These are phyloP conservation scores for Rhizophora mangle DNA, from an alignment of 345 rosid species.

Conservation along the genomic window DNA sequence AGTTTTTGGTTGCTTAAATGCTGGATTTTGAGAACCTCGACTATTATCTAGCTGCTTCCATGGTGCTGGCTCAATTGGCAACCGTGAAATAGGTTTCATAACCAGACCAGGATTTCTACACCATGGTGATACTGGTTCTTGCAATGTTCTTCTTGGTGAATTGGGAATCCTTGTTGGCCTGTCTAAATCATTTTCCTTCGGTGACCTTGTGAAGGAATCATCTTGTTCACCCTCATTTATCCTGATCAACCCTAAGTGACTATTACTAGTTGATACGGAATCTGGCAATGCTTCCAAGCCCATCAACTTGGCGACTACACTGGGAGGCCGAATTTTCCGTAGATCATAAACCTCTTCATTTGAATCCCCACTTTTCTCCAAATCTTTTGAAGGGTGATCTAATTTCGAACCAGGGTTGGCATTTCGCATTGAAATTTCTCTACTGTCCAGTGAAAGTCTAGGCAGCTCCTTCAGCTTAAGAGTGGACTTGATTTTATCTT, in stretches of 20 bases:
- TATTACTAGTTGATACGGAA: slow-evolving; percentile 42
- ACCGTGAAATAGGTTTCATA: slow-evolving; percentile 68
- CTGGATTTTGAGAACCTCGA: slow-evolving; percentile 46
- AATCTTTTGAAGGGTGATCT: slow-evolving; percentile 36
- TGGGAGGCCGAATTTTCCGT: slow-evolving; percentile 55
- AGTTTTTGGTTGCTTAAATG: slow-evolving; percentile 42
- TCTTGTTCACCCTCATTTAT: slow-evolving; percentile 29
- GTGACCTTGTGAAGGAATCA: slow-evolving; percentile 44
- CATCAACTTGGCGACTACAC: slow-evolving; percentile 93
- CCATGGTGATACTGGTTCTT: slow-evolving; percentile 63
- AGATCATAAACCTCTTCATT: slow-evolving; percentile 26
- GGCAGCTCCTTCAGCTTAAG: slow-evolving; percentile 67
- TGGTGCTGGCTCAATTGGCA: slow-evolving; percentile 89
- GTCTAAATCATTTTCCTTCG: slow-evolving; percentile 43
- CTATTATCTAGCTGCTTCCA: slow-evolving; percentile 73
- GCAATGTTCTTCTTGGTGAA: slow-evolving; percentile 48
- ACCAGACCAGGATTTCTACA: slow-evolving; percentile 69
- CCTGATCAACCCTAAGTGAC: slow-evolving; percentile 32
- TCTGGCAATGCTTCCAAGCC: slow-evolving; percentile 87
- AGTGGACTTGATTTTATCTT: slow-evolving; percentile 55
- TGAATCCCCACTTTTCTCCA: slow-evolving; percentile 26
- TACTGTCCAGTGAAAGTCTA: slow-evolving; percentile 72
- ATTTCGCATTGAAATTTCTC: slow-evolving; percentile 45
- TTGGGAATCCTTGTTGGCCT: slow-evolving; percentile 41
- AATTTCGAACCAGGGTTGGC: slow-evolving; percentile 36